phyloP scores from a whole-genome alignment of 164 flowering plant species.

The Akebia trifoliata region DNA sequence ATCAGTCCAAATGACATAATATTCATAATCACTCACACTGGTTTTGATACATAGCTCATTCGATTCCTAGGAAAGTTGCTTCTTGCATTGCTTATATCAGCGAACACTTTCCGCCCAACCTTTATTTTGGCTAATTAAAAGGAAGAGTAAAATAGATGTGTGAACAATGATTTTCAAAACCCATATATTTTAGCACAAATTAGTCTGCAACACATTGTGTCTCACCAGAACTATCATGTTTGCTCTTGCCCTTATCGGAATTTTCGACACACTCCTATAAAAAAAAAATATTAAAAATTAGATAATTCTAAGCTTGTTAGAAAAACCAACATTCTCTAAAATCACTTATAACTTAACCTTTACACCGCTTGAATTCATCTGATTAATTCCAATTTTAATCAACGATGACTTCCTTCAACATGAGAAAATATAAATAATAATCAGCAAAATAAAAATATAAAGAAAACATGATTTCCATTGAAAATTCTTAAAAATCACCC shows the following conservation, averaged over 20 bases:
- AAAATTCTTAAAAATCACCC: background rate
- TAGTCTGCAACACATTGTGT: background rate
- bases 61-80: conserved; percentile 29
- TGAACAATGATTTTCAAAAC: background rate
- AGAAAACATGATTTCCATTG: background rate
- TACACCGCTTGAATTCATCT: conserved; percentile 7
- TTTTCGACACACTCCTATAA: conserved; percentile 29
- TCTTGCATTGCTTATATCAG: conserved; percentile 25
- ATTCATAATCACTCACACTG: conserved; percentile 31
- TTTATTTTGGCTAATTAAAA: conserved; percentile 33
- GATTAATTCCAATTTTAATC: conserved; percentile 10
- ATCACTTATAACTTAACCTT: conserved; percentile 29
- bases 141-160: background rate
- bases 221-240: conserved; percentile 35
- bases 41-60: conserved; percentile 41
- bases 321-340: background rate
- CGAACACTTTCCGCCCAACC: conserved; percentile 25
- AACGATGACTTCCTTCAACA: conserved; percentile 25
- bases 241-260: conserved; percentile 29
- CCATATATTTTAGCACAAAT: background rate
- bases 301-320: background rate
- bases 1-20: background rate
- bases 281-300: background rate
- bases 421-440: background rate
- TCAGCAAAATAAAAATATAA: background rate